Evolutionary conservation across 257 asterid species (phyloP).

Genomic region (Datura wrightii): DNA sequence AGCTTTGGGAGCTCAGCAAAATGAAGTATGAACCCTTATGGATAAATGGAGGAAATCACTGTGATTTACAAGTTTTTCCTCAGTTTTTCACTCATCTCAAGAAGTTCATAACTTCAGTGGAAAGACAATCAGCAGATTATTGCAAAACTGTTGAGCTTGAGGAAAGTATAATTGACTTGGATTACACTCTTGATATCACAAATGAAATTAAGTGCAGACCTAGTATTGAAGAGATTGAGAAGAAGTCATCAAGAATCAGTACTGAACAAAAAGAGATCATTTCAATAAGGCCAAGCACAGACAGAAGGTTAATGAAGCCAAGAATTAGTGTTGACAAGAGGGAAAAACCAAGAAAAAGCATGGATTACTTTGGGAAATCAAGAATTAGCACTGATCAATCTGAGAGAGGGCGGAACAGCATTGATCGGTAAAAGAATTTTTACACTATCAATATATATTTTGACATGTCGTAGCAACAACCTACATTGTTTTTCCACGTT

Average conservation of each 20-base stretch:
- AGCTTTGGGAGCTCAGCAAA: slow-evolving; percentile 31
- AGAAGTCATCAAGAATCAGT: slow-evolving; percentile 18
- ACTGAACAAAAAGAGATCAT: slow-evolving; percentile 14
- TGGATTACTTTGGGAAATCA: slow-evolving; percentile 22
- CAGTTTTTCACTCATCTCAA: slow-evolving; percentile 28
- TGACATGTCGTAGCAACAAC: neutral
- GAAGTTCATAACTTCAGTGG: slow-evolving; percentile 29
- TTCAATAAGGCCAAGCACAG: slow-evolving; percentile 27
- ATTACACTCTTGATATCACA: slow-evolving; percentile 26
- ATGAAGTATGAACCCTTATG: slow-evolving; percentile 34
- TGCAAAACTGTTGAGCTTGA: neutral
- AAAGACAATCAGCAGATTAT: slow-evolving; percentile 15
- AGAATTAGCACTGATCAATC: slow-evolving; percentile 26
- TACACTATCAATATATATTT: neutral
- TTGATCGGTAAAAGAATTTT: slow-evolving; percentile 7
- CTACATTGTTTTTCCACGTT: neutral
- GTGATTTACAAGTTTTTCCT: slow-evolving; percentile 30
- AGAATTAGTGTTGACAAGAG: slow-evolving; percentile 25
- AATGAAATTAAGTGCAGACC: slow-evolving; percentile 26
- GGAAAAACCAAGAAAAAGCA: slow-evolving; percentile 27
- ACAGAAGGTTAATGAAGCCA: slow-evolving; percentile 10
- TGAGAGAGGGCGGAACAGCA: slow-evolving; percentile 25
- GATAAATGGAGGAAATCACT: slow-evolving; percentile 35
- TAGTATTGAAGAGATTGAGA: slow-evolving; percentile 21
- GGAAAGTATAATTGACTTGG: slow-evolving; percentile 12